Percentiles rank a stretch among this genome's conserved stretches.
Evolutionary conservation across 495 filamentous ascomycete genomes (phyloP).

Genomic region (Neurospora sp.): DNA sequence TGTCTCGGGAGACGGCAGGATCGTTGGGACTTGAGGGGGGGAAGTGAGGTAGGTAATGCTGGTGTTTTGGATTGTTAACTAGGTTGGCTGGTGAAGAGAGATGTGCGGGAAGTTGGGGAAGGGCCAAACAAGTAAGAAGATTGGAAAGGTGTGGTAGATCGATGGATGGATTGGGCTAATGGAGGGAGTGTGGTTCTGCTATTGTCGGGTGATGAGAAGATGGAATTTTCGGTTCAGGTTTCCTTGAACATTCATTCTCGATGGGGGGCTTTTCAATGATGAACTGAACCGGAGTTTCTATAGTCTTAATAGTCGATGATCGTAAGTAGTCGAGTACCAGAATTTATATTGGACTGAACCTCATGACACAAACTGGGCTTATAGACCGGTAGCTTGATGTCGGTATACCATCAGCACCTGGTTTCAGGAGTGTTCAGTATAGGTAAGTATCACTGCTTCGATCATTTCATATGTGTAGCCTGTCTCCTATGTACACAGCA

Average conservation of each 20-base stretch:
- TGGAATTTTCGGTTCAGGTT: background rate
- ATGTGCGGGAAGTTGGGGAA: background rate
- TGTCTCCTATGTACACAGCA: background rate
- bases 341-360: background rate
- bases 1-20: background rate
- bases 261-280: background rate
- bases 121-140: background rate
- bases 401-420: background rate
- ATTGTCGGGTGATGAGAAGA: background rate
- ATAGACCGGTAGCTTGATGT: background rate
- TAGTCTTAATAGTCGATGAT: background rate
- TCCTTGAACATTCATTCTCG: background rate
- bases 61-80: background rate
- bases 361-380: background rate
- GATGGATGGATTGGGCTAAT: background rate
- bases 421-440: background rate
- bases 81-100: background rate
- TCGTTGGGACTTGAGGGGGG: background rate
- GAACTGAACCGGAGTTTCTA: background rate
- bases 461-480: background rate
- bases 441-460: background rate
- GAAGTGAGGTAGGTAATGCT: background rate
- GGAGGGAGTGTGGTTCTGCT: background rate
- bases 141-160: background rate
- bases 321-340: background rate